Evolutionary conservation across 2,329 filamentous ascomycete species (phyloP), one percentile per base, ranked within the genome.

Genomic region (Fusarium algeriense): DNA sequence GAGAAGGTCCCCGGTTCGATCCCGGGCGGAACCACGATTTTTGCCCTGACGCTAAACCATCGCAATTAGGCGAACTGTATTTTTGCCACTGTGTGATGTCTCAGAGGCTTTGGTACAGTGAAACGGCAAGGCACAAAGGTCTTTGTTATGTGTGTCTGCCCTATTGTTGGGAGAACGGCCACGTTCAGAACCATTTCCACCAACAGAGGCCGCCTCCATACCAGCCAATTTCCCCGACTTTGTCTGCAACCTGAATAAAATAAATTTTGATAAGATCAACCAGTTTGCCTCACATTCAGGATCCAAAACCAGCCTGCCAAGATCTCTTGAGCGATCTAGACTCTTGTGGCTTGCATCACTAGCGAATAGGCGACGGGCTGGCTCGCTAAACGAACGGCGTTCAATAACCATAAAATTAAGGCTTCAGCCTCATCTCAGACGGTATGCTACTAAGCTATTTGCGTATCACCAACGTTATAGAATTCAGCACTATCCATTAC

Each of bases 1-100:
- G 65, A 68, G 64, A 68, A 68, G 64, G 65, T 68, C 64, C 58
- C 65, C 57, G 50, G 50, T 68, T 69, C 64, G 26, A 68, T 58
- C 64, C 64, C 58, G 50, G 65, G 64, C 58, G 64, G 65, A 69
- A 59, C 58, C 64, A 69, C 35, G 8, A 11, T 59, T 54, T 59
- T 69, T 44, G 37, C 19, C 7, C 7, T 2, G 7, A 11, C 30
- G 30, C 7, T 30, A 30, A 4, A 30, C 10, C 10, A 6, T 4
- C 2, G 1, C 2, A 3, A 5, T n/a, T 10, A n/a, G 8, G 4
- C 2, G 34, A 15, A 6, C 2, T 0, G 17, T n/a, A 7, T n/a
- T 45, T 54, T 38, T n/a, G 11, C 8, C 17, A 6, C 11, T 1
- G 3, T 19, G 6, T 32, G n/a, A 19, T 19, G 9, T 12, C 10